Evolutionary conservation across 768 basidiomycete genomes (phyloP).

Genomic region (Pisolithus tinctorius): DNA sequence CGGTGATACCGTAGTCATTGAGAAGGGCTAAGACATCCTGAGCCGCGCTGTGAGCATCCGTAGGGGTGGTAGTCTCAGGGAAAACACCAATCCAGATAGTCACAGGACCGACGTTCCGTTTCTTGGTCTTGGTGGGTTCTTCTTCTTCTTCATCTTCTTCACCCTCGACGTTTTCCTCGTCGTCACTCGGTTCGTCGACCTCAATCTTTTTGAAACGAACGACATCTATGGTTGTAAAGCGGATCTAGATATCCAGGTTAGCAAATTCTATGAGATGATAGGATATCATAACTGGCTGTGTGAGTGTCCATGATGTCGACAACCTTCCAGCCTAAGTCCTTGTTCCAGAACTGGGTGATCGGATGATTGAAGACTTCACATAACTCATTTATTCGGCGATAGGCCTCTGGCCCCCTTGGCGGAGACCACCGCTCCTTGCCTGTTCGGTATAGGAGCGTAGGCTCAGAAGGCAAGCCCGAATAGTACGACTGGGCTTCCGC

Average conservation of each 20-base stretch:
- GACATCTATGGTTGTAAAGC: slow-evolving; percentile 28
- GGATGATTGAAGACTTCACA: slow-evolving; percentile 27
- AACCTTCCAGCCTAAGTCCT: slow-evolving; percentile 23
- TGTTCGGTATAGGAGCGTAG: slow-evolving; percentile 21
- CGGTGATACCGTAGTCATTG: slow-evolving; percentile 21
- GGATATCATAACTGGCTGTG: slow-evolving; percentile 19
- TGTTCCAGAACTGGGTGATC: slow-evolving; percentile 26
- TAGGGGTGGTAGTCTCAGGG: slow-evolving; percentile 25
- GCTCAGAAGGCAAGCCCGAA: slow-evolving; percentile 24
- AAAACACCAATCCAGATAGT: slow-evolving; percentile 37
- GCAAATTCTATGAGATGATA: slow-evolving; percentile 24
- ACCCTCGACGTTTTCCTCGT: slow-evolving; percentile 8
- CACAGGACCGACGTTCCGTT: slow-evolving; percentile 19
- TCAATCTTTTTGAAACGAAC: slow-evolving; percentile 26
- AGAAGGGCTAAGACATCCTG: slow-evolving; percentile 28
- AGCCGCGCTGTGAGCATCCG: slow-evolving; percentile 23
- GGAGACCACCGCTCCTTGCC: slow-evolving; percentile 18
- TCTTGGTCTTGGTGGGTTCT: slow-evolving; percentile 1
- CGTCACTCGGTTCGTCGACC: slow-evolving; percentile 11
- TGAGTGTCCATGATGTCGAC: slow-evolving; percentile 21
- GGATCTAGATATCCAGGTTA: slow-evolving; percentile 25
- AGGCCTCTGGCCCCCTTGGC: slow-evolving; percentile 10
- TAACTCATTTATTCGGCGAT: slow-evolving; percentile 21
- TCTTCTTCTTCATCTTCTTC: slow-evolving; percentile 6
- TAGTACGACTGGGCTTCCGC: slow-evolving; percentile 23